Conservation (phyloP, 495 filamentous ascomycete genomes). For the Hypoxylon intermedium region DNA sequence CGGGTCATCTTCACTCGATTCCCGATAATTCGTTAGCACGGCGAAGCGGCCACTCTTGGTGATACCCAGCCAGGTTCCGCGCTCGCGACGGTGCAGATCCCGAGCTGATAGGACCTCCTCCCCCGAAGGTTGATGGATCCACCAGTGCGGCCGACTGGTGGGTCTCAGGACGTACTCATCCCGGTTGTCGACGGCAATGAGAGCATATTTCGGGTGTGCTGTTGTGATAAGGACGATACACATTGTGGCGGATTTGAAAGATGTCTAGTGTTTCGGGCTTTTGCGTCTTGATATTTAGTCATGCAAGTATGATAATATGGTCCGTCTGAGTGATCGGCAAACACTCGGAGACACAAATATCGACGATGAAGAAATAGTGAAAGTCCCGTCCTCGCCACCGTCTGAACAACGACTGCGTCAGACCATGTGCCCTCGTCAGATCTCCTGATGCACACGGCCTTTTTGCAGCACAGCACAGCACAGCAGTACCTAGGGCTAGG, state of each 20-base stretch:
- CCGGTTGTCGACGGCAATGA: conserved; percentile 91
- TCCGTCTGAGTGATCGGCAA: background rate
- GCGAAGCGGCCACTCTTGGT: conserved; percentile 85
- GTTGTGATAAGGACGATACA: conserved; percentile 93
- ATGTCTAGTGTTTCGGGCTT: background rate
- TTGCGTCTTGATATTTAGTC: background rate
- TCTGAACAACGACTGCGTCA: conserved; percentile 18
- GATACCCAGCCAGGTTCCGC: conserved; percentile 93
- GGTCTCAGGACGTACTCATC: conserved; percentile 95
- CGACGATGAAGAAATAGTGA: conserved; percentile 11
- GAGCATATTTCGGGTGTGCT: conserved; percentile 84
- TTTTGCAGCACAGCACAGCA: conserved; percentile 11
- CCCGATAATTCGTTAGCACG: conserved; percentile 93
- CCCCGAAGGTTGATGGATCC: conserved; percentile 59
- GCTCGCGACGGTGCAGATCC: conserved; percentile 60
- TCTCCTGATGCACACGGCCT: conserved; percentile 24
- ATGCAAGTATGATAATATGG: background rate
- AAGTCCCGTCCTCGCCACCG: conserved; percentile 24
- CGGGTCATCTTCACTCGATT: conserved; percentile 63
- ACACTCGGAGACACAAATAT: conserved; percentile 28
- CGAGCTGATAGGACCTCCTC: conserved; percentile 57
- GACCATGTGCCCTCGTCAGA: conserved; percentile 8
- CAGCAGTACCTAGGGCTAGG: conserved; percentile 8
- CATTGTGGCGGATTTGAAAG: conserved; percentile 62
- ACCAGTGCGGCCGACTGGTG: conserved; percentile 84